phyloP scores from a whole-genome alignment of 1,139 yeast species.

The Pichia sp. region DNA sequence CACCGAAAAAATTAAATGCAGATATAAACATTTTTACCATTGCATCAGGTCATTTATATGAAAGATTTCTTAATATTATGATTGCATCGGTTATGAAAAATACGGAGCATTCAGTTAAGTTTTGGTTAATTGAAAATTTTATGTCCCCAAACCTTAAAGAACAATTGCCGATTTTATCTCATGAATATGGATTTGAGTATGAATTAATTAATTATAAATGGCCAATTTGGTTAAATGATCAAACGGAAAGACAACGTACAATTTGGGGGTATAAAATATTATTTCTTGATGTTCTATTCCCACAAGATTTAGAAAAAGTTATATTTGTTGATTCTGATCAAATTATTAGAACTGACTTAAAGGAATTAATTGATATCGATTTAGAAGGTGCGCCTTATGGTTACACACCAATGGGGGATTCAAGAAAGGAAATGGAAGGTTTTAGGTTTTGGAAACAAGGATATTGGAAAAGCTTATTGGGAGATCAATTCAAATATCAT shows the following conservation, averaged over 20 bases:
- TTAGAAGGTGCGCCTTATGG: conserved; percentile 78
- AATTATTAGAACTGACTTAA: conserved; percentile 66
- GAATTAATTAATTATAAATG: conserved; percentile 78
- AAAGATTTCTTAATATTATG: conserved; percentile 69
- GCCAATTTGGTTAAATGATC: conserved; percentile 85
- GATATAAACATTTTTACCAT: conserved; percentile 77
- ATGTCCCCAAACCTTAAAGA: conserved; percentile 62
- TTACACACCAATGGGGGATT: conserved; percentile 83
- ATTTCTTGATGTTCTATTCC: conserved; percentile 82
- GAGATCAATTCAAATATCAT: conserved; percentile 60
- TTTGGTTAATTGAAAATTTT: conserved; percentile 83
- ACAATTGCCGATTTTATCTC: conserved; percentile 56
- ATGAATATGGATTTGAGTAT: conserved; percentile 53
- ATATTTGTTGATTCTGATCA: conserved; percentile 87
- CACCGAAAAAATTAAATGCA: conserved; percentile 33
- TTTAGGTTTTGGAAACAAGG: conserved; percentile 91
- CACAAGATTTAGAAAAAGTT: conserved; percentile 64
- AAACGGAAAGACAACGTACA: conserved; percentile 67
- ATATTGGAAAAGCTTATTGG: conserved; percentile 69
- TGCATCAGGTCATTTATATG: conserved; percentile 76
- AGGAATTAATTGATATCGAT: conserved; percentile 58
- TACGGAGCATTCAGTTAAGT: conserved; percentile 59
- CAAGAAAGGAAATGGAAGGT: conserved; percentile 75
- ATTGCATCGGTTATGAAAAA: conserved; percentile 64
- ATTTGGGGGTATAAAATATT: conserved; percentile 87